Base-by-base conservation (phyloP, 768 basidiomycete genomes). In the Daedaleopsis nitida region DNA sequence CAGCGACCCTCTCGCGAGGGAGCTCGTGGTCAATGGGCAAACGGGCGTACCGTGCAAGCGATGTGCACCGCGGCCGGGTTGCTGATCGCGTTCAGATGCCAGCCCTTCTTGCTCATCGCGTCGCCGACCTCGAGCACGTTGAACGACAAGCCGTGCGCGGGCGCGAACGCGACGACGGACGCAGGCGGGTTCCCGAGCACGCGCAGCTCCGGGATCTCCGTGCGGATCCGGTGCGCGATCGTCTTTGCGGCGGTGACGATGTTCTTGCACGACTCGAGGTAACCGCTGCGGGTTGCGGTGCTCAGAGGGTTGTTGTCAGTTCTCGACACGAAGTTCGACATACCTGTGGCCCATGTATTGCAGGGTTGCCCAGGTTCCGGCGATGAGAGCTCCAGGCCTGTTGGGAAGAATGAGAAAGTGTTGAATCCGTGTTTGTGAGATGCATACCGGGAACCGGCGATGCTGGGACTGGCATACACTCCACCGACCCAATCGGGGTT, bases 331-430 rank as follows among this genome's bases (percentile, higher is more conserved):
- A 32, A 3, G 27, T 7, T 7, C 27, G 19, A 80, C 88, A 54
- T 70, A 94, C 92, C 89, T 81, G 61, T 87, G 81, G 32, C 96
- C 96, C 78, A 98, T 89, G 72, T 92, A 86, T 64, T 96, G 91
- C 87, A 99, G 89, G 2, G 94, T 94, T 8, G 96, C 96, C 94
- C 95, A 99, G 32, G 94, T 88, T 49, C 92, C 96, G 24, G 96
- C 96, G 61, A 99, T 89, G 62, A 98, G 77, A 0, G 95, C 87
- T 7, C 96, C 97, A 0, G 96, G 92, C 42, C 96, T 93, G 66
- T 34, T 1, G 7, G n/a, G 13, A 16, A 42, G 19, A 47, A 14
- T 27, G 23, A 24, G 52, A 44, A 34, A 23, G 32, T 17, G 44
- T 24, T 12, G 23, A 6, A 50, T 39, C 27, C 23, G 24, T n/a